Base-by-base conservation (phyloP, 2,329 filamentous ascomycete genomes). In the Hypoxylon sp. region DNA sequence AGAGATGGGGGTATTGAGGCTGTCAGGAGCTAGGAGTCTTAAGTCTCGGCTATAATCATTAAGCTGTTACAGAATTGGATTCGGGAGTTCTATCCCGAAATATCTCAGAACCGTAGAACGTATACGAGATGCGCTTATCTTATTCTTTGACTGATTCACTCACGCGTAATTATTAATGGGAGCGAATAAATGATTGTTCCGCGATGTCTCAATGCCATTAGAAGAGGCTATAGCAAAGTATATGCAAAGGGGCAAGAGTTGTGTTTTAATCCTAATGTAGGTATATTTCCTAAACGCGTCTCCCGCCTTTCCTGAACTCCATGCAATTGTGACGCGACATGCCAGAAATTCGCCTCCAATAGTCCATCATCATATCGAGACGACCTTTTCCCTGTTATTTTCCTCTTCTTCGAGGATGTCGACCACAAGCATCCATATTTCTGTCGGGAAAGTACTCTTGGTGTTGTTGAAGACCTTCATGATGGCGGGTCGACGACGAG, bases 341-440 rank as follows among this genome's bases (percentile, higher is more conserved):
- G 93, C 87, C 92, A 94, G 79, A 98, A 99, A 80, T 97, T 98
- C 45, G 95, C 94, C 79, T 92, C 93, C 72, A 98, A 80, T 13
- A 95, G 93, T 5, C 95, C 96, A 80, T 98, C 96, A 76, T 93
- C 97, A 3, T 94, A 94, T 4, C 93, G 92, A 32, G 84, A 83
- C 41, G 91, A 89, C 34, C 34, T 30, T 30, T 28, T 30, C 13
- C 21, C 32, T 21, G 45, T 45, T 21, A n/a, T 38, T n/a, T n/a
- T n/a, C 34, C 3, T 48, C 9, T 14, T 38, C 17, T 21, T 43
- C 34, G 5, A 56, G 25, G 10, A n/a, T 2, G 10, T 56, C 17
- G 6, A 50, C 2, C 17, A 63, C n/a, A n/a, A 23, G 13, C 1
- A 43, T n/a, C 51, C 51, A 63, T 5, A 63, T 28, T 25, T 63